Percentiles rank a stretch among this genome's conserved stretches.
phyloP scores from a whole-genome alignment of 73 alveolate genomes.

The Paramecium pentaurelia region DNA sequence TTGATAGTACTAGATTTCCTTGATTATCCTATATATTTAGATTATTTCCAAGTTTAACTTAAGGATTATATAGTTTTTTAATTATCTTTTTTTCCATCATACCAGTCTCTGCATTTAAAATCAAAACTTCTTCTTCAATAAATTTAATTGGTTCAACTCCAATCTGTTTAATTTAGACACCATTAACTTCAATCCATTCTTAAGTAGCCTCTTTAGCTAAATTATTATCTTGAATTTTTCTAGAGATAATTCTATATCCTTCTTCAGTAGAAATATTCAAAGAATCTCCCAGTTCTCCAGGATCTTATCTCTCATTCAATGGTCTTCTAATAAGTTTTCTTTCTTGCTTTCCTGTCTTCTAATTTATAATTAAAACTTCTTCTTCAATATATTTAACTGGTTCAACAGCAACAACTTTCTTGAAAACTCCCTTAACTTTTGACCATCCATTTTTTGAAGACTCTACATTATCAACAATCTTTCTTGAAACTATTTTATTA shows the following conservation, averaged over 20 bases:
- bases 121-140: neutral
- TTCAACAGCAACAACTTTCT: neutral
- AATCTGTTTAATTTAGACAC: neutral
- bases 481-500: neutral
- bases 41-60: neutral
- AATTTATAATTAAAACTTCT: neutral
- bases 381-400: neutral
- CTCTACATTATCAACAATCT: neutral
- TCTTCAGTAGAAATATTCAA: neutral
- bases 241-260: neutral
- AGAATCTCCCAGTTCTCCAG: neutral
- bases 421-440: neutral
- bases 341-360: neutral
- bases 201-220: neutral
- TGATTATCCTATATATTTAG: neutral
- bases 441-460: neutral
- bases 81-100: neutral
- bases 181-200: neutral
- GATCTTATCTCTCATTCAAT: neutral
- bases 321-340: neutral
- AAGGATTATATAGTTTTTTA: neutral
- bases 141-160: neutral
- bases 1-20: neutral
- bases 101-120: neutral
- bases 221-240: neutral